These are phyloP conservation scores for Termitomyces sp. DNA, from an alignment of 768 basidiomycete species.

Conservation along the genomic window DNA sequence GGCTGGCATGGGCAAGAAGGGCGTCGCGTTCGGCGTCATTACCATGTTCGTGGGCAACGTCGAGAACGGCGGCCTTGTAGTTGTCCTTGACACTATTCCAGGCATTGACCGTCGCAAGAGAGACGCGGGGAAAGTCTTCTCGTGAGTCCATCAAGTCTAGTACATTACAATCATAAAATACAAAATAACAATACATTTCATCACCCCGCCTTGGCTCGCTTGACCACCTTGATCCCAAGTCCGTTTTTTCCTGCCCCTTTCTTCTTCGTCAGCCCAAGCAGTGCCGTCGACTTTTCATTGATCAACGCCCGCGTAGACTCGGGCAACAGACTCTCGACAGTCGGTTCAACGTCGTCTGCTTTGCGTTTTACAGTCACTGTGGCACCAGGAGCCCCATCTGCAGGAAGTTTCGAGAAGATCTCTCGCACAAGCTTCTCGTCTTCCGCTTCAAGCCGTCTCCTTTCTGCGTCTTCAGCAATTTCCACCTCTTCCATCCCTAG, in stretches of 20 bases:
- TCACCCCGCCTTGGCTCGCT: slow-evolving; percentile 32
- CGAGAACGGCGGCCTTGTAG: slow-evolving; percentile 41
- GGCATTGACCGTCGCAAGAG: slow-evolving; percentile 60
- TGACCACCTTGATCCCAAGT: slow-evolving; percentile 73
- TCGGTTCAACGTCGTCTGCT: slow-evolving; percentile 74
- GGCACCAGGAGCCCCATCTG: slow-evolving; percentile 17
- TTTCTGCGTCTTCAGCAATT: slow-evolving; percentile 69
- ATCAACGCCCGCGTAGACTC: slow-evolving; percentile 61
- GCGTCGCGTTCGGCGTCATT: slow-evolving; percentile 39
- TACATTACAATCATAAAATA: background rate
- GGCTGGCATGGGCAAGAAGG: slow-evolving; percentile 44
- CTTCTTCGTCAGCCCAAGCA: slow-evolving; percentile 51
- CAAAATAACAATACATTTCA: slow-evolving; percentile 4
- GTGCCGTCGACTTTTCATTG: slow-evolving; percentile 36
- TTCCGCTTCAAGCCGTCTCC: slow-evolving; percentile 75
- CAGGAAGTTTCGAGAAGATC: slow-evolving; percentile 74
- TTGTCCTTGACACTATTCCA: slow-evolving; percentile 60
- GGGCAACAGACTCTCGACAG: slow-evolving; percentile 61
- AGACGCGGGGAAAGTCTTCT: slow-evolving; percentile 46
- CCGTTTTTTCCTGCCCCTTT: slow-evolving; percentile 57
- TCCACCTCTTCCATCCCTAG: slow-evolving; percentile 66
- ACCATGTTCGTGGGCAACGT: slow-evolving; percentile 39
- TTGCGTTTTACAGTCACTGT: slow-evolving; percentile 81
- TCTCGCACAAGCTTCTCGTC: slow-evolving; percentile 87
- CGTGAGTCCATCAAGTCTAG: slow-evolving; percentile 28